These are phyloP conservation scores for Xylariaceae sp. DNA, from an alignment of 2,329 filamentous ascomycete species.

Conservation along the genomic window DNA sequence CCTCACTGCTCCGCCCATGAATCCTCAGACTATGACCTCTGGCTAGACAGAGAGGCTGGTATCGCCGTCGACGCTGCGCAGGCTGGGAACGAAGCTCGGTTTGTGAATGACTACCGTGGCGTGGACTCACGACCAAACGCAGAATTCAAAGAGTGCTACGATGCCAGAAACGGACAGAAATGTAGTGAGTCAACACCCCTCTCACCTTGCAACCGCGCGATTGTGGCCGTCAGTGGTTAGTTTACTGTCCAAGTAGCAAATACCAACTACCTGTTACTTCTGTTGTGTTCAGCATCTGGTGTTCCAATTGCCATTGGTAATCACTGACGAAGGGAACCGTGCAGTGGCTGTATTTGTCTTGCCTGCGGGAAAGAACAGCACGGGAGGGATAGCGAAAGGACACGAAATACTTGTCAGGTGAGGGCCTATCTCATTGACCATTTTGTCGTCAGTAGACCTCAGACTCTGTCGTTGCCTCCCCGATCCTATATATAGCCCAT, in stretches of 20 bases:
- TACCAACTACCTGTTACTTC: neutral
- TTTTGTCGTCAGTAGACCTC: too few relatives aligned
- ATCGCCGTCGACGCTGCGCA: slow-evolving; percentile 58
- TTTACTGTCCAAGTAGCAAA: neutral
- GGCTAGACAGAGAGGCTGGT: slow-evolving; percentile 53
- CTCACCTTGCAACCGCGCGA: slow-evolving; percentile 23
- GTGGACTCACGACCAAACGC: slow-evolving; percentile 51
- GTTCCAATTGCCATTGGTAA: neutral
- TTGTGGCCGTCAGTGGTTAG: neutral
- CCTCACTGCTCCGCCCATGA: slow-evolving; percentile 33
- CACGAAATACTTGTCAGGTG: slow-evolving; percentile 65
- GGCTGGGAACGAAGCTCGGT: slow-evolving; percentile 60
- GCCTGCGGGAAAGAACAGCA: slow-evolving; percentile 37
- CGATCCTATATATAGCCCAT: too few relatives aligned
- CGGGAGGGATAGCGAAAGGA: slow-evolving; percentile 49
- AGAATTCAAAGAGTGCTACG: slow-evolving; percentile 58
- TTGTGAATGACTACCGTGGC: slow-evolving; percentile 64
- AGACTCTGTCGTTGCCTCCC: too few relatives aligned
- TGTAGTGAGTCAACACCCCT: slow-evolving; percentile 47
- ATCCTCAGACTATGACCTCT: slow-evolving; percentile 61
- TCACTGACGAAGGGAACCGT: slow-evolving; percentile 3
- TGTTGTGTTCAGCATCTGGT: neutral
- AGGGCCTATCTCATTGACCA: slow-evolving; percentile 23
- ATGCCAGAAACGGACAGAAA: slow-evolving; percentile 45
- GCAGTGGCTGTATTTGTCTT: slow-evolving; percentile 43